Evolutionary conservation across 1,284 basidiomycete genomes (phyloP), one percentile per base, ranked within the genome.

Genomic region (Melampsora americana): DNA sequence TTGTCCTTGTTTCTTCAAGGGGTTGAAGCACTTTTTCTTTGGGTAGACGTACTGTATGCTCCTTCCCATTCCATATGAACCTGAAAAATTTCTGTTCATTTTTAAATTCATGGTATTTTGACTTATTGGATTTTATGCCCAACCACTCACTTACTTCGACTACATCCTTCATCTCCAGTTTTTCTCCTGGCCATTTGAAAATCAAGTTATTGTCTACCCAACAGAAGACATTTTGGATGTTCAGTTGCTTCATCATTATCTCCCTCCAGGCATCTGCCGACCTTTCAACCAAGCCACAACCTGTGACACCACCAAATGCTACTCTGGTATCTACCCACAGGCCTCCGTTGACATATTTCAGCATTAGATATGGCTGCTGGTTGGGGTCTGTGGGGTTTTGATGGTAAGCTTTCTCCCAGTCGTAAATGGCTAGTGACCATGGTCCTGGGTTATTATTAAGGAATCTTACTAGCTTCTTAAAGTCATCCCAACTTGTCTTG

Each of bases 191-290:
- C 9, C n/a, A 5, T 23, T 65, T 65, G 2, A 65, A 1, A 39
- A 65, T 20, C 14, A 66, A 35, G 18, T 66, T 66, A 20, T 66
- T 35, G 26, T 66, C 35, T 5, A 66, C 65, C 65, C 65, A 66
- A 3, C 65, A 20, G 39, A 66, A 66, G 28, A 46, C 42, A 1
- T 66, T 39, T 2, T 28, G n/a, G 18, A 66, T 11, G 1, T 66
- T 28, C 23, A 66, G 42, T 7, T 66, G 1, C 16, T 3, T 2
- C 28, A 20, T 1, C 32, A 66, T 66, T 18, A 66, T 44, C 11
- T 61, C 12, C 3, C 35, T 12, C 59, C 59, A 61, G 2, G 65
- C 65, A 26, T 66, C 65, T 2, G 65, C 65, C 1, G 65, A 35
- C 11, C 35, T 12, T 12, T 35, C 65, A 46, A 66, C 39, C 2